Evolutionary conservation across 176 grass and related monocot genomes (phyloP).

Genomic region (Thinopyrum elongatum): DNA sequence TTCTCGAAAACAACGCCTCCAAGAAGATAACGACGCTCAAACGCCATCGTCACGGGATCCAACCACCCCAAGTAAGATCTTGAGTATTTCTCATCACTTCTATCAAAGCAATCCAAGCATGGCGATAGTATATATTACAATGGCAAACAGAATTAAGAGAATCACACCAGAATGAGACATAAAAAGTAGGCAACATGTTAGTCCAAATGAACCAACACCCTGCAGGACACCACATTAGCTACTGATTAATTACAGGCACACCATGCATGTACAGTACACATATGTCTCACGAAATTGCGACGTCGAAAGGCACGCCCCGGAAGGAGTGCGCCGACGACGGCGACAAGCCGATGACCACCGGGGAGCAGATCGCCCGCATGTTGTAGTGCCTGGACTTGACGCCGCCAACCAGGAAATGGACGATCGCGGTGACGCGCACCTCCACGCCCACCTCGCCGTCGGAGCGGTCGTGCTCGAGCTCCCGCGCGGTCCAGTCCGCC

Average conservation of each 20-base stretch:
- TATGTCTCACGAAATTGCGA: conserved; percentile 31
- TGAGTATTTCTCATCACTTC: too few relatives aligned
- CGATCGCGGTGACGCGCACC: conserved; percentile 40
- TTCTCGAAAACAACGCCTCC: too few relatives aligned
- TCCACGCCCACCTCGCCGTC: conserved; percentile 48
- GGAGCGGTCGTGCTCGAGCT: conserved; percentile 54
- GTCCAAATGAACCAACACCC: background rate
- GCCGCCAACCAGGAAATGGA: conserved; percentile 48
- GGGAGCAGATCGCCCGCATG: conserved; percentile 51
- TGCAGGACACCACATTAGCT: background rate
- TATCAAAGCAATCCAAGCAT: too few relatives aligned
- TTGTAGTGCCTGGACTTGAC: conserved; percentile 50
- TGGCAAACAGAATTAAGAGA: too few relatives aligned
- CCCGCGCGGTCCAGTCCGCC: conserved; percentile 17
- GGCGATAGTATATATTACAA: too few relatives aligned
- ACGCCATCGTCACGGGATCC: too few relatives aligned
- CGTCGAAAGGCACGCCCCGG: conserved; percentile 56
- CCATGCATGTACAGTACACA: background rate
- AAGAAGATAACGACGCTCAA: too few relatives aligned
- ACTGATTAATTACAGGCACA: background rate
- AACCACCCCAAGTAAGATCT: too few relatives aligned
- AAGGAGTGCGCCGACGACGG: conserved; percentile 41
- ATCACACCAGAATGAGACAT: too few relatives aligned
- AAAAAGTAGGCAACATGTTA: too few relatives aligned
- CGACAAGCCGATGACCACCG: conserved; percentile 53